These are phyloP conservation scores for Protomyces inundatus DNA, from an alignment of 1,139 yeast species.

Conservation along the genomic window DNA sequence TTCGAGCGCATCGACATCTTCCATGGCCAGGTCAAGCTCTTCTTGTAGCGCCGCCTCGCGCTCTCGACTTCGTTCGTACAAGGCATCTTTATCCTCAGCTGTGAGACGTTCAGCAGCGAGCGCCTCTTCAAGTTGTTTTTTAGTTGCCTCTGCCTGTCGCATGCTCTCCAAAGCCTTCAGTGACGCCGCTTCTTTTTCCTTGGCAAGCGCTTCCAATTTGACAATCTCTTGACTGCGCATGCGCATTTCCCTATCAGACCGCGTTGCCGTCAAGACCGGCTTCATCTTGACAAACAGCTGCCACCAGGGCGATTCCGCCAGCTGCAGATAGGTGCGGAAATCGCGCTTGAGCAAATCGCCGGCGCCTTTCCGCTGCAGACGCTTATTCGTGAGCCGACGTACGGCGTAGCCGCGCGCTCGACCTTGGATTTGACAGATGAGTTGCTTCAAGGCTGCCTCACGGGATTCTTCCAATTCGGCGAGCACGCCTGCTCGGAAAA, in stretches of 20 bases:
- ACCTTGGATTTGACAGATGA: conserved; percentile 64
- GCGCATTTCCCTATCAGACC: conserved; percentile 56
- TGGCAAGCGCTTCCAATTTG: conserved; percentile 36
- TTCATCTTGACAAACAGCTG: conserved; percentile 63
- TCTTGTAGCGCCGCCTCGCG: conserved; percentile 44
- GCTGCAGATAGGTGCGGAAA: conserved; percentile 50
- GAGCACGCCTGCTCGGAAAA: conserved; percentile 93
- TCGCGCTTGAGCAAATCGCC: conserved; percentile 64
- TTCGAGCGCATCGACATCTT: conserved; percentile 41
- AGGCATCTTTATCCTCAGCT: conserved; percentile 46
- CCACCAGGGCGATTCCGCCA: conserved; percentile 76
- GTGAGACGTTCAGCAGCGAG: conserved; percentile 43
- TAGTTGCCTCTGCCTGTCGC: conserved; percentile 40
- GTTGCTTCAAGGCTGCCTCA: conserved; percentile 55
- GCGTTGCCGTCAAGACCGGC: conserved; percentile 68
- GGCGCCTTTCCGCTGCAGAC: conserved; percentile 62
- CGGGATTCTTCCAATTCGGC: conserved; percentile 82
- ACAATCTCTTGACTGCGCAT: conserved; percentile 46
- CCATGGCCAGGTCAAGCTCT: conserved; percentile 39
- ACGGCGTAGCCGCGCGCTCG: conserved; percentile 57
- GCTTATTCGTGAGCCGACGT: conserved; percentile 50
- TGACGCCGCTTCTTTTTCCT: conserved; percentile 37
- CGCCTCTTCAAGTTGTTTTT: conserved; percentile 40
- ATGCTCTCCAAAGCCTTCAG: conserved; percentile 34
- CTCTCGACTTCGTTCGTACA: conserved; percentile 42